Percentiles rank a stretch among this genome's conserved stretches.
These are phyloP conservation scores for Parasitella parasitica DNA, from an alignment of 371 early-diverging fungal genomes.

Conservation along the genomic window DNA sequence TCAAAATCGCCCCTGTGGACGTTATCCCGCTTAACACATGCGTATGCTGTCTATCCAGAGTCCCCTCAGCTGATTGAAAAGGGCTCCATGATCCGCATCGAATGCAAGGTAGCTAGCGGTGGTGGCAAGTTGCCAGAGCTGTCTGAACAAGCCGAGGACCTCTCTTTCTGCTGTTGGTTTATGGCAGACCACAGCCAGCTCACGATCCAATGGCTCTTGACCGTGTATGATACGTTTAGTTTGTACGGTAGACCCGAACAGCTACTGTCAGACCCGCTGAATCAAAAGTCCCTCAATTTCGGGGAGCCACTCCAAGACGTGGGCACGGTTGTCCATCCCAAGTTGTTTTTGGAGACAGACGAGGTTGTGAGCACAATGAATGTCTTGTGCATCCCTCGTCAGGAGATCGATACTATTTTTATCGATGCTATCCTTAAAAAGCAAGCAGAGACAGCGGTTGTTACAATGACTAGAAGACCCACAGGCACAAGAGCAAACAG, in stretches of 20 bases:
- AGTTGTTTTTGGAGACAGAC: slow-evolving; percentile 36
- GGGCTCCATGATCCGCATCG: slow-evolving; percentile 46
- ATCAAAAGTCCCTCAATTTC: slow-evolving; percentile 35
- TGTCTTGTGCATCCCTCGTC: not conserved
- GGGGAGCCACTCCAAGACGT: slow-evolving; percentile 23
- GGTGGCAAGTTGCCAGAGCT: not conserved
- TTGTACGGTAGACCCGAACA: slow-evolving; percentile 47
- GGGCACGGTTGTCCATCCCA: slow-evolving; percentile 8
- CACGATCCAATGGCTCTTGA: slow-evolving; percentile 37
- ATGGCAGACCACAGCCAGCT: slow-evolving; percentile 44
- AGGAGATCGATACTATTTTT: slow-evolving; percentile 13
- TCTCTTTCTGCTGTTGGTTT: slow-evolving; percentile 33
- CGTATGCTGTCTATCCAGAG: slow-evolving; percentile 76
- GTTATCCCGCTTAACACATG: slow-evolving; percentile 56
- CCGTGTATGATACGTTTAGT: slow-evolving; percentile 48
- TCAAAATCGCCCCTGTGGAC: slow-evolving; percentile 52
- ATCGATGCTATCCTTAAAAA: slow-evolving; percentile 6
- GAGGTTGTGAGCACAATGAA: slow-evolving; percentile 27
- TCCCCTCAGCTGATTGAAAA: slow-evolving; percentile 46
- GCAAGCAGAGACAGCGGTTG: not conserved
- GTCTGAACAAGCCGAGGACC: not conserved
- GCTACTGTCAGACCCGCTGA: slow-evolving; percentile 18
- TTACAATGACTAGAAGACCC: slow-evolving; percentile 8
- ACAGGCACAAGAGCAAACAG: slow-evolving; percentile 38
- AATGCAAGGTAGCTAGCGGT: slow-evolving; percentile 27